Evolutionary conservation across 2,329 filamentous ascomycete genomes (phyloP).

Genomic region (Rugonectria rugulosa): DNA sequence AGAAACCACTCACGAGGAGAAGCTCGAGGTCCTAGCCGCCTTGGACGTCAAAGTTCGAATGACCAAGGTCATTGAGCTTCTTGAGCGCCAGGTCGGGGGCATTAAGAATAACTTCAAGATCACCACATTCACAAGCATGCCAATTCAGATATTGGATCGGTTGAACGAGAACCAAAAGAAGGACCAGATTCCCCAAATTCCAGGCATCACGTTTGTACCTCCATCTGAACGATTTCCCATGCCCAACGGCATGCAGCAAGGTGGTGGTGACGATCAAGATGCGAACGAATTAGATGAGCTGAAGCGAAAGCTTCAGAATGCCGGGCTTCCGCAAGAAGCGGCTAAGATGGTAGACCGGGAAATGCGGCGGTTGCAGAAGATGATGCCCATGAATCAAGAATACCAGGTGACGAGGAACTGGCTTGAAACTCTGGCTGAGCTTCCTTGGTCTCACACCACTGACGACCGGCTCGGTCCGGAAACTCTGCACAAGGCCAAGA

Average conservation of each 20-base stretch:
- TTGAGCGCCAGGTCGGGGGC: slow-evolving; percentile 81
- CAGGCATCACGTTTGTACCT: slow-evolving; percentile 47
- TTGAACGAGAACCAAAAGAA: slow-evolving; percentile 50
- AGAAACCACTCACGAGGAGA: slow-evolving; percentile 88
- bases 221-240: slow-evolving; percentile 46
- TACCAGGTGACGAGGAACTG: slow-evolving; percentile 95
- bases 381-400: slow-evolving; percentile 95
- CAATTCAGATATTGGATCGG: slow-evolving; percentile 68
- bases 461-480: slow-evolving; percentile 85
- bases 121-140: slow-evolving; percentile 75
- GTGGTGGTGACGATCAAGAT: slow-evolving; percentile 82
- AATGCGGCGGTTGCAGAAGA: slow-evolving; percentile 86
- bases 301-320: slow-evolving; percentile 84
- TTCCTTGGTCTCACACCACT: slow-evolving; percentile 87
- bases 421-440: slow-evolving; percentile 90
- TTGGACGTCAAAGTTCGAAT: slow-evolving; percentile 80
- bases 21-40: slow-evolving; percentile 84
- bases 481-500: slow-evolving; percentile 79
- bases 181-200: slow-evolving; percentile 48
- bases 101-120: slow-evolving; percentile 91
- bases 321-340: slow-evolving; percentile 82
- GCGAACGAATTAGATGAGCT: slow-evolving; percentile 90
- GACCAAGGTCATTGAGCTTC: slow-evolving; percentile 80
- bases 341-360: slow-evolving; percentile 91
- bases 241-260: slow-evolving; percentile 57